Conservation (phyloP, 768 basidiomycete genomes). For the Cubamyces sp. region DNA sequence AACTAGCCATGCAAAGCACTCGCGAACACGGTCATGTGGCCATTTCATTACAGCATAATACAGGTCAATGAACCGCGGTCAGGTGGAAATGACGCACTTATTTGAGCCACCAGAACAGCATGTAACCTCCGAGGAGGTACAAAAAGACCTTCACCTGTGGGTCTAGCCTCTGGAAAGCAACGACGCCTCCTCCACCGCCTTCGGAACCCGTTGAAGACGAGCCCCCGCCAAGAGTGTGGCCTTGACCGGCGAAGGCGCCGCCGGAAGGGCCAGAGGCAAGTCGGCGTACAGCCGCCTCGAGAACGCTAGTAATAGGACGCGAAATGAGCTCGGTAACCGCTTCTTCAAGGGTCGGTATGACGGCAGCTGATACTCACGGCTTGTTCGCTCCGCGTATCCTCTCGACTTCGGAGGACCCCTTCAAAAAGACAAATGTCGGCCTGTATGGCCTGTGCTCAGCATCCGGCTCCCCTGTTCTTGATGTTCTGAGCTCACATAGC, state of each 20-base stretch:
- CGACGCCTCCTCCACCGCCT: slow-evolving; percentile 40
- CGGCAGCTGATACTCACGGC: slow-evolving; percentile 45
- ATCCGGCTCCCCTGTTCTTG: not conserved
- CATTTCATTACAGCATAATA: not conserved
- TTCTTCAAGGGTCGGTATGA: not conserved
- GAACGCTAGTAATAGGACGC: slow-evolving; percentile 45
- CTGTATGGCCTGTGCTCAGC: slow-evolving; percentile 39
- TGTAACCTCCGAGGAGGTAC: slow-evolving; percentile 64
- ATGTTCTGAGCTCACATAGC: slow-evolving; percentile 62
- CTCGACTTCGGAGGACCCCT: slow-evolving; percentile 67
- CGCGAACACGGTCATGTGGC: not conserved
- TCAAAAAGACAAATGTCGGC: slow-evolving; percentile 85
- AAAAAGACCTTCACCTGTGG: slow-evolving; percentile 71
- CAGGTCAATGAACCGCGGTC: not conserved
- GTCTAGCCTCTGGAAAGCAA: slow-evolving; percentile 54
- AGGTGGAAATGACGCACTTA: not conserved
- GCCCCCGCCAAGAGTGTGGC: slow-evolving; percentile 67
- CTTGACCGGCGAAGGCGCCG: slow-evolving; percentile 68
- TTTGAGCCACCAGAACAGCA: slow-evolving; percentile 52
- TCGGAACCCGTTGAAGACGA: slow-evolving; percentile 39
- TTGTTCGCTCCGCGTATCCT: slow-evolving; percentile 74
- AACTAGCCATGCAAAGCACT: not conserved
- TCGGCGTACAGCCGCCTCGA: slow-evolving; percentile 61
- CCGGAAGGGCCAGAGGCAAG: slow-evolving; percentile 49
- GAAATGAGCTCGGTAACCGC: not conserved